phyloP scores from a whole-genome alignment of 1,284 basidiomycete species.

The Xerocomus amazonicus region DNA sequence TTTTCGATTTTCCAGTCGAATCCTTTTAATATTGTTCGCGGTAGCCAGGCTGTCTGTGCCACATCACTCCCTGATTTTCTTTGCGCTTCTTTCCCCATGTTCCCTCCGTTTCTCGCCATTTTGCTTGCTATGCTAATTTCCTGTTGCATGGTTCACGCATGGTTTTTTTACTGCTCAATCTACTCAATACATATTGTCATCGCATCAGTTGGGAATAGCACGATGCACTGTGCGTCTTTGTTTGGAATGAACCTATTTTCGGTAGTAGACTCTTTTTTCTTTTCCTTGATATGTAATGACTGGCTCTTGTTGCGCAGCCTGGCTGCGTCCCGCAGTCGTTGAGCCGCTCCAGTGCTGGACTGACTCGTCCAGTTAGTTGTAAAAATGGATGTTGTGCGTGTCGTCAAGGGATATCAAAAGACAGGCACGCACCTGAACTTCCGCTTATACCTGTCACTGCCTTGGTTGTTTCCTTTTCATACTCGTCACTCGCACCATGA shows the following conservation, averaged over 20 bases:
- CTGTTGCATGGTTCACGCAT: conserved; percentile 21
- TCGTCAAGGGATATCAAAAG: no score
- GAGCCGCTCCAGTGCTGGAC: no score
- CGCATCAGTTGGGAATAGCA: conserved; percentile 16
- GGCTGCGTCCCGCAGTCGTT: no score
- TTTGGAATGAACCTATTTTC: background rate
- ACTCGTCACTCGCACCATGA: no score
- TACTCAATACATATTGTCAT: conserved; percentile 25
- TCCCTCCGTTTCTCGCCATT: background rate
- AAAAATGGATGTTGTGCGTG: no score
- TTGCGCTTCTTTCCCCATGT: no score
- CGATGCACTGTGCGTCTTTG: conserved; percentile 4
- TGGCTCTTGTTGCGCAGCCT: background rate
- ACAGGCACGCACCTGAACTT: no score
- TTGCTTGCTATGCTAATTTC: conserved; percentile 16
- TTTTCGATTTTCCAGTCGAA: background rate
- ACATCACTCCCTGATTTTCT: background rate
- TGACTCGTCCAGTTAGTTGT: no score
- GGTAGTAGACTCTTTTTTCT: background rate
- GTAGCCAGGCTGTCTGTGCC: conserved; percentile 5
- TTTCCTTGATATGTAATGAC: background rate
- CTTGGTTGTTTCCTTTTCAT: no score
- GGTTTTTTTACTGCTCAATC: conserved; percentile 24
- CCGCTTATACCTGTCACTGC: no score
- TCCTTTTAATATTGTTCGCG: conserved; percentile 8